phyloP scores from a whole-genome alignment of 352 stramenopile genomes.

The Globisporangium spinosum region DNA sequence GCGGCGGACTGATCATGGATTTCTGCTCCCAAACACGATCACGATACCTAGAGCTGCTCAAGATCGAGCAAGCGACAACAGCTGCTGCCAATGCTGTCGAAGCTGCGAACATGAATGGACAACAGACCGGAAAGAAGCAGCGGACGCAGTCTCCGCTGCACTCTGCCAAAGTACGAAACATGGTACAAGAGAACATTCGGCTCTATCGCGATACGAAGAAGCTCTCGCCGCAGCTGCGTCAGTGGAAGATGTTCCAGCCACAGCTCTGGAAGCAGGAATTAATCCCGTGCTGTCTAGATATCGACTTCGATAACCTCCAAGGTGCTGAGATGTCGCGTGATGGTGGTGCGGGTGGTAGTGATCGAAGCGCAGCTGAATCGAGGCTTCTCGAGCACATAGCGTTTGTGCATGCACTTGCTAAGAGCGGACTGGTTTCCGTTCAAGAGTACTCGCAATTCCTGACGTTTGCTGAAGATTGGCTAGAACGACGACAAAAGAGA shows the following conservation, averaged over 20 bases:
- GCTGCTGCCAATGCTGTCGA: neutral
- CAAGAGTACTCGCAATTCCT: constrained; percentile 31
- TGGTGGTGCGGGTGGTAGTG: neutral
- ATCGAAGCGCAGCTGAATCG: neutral
- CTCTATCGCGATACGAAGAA: constrained; percentile 18
- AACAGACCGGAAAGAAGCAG: neutral
- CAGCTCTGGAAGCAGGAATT: constrained; percentile 34
- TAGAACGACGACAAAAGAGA: constrained; percentile 10
- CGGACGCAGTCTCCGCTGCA: neutral
- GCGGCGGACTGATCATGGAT: constrained; percentile 29
- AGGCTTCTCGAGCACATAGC: constrained; percentile 17
- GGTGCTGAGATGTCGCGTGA: neutral
- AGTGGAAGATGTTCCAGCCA: constrained; percentile 35
- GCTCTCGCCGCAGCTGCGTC: constrained; percentile 25
- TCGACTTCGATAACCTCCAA: constrained; percentile 15
- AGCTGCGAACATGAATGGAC: neutral
- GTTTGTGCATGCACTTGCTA: constrained; percentile 29
- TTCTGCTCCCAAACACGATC: constrained; percentile 31
- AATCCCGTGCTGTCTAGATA: constrained; percentile 33
- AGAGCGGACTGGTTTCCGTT: constrained; percentile 19
- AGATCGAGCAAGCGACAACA: constrained; percentile 18
- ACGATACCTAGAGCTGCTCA: constrained; percentile 20
- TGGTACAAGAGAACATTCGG: constrained; percentile 28
- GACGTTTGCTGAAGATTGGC: constrained; percentile 20
- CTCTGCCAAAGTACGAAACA: constrained; percentile 15